These are phyloP conservation scores for Hypoxylon fragiforme DNA, from an alignment of 495 filamentous ascomycete genomes.

Conservation along the genomic window DNA sequence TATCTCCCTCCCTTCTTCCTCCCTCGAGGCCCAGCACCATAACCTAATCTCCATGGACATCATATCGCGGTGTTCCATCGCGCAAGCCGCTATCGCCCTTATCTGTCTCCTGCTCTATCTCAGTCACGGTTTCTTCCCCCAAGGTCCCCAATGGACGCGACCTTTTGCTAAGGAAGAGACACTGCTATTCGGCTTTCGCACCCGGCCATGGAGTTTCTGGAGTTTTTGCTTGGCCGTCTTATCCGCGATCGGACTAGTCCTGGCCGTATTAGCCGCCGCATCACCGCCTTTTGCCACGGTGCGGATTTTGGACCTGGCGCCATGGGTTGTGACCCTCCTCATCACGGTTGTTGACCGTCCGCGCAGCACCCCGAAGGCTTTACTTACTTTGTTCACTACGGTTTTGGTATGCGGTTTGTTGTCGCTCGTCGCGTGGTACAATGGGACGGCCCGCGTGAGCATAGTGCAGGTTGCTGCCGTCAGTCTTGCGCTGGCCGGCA, in stretches of 20 bases:
- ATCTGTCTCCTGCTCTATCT: conserved; percentile 31
- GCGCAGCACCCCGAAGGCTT: conserved; percentile 45
- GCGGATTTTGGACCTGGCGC: conserved; percentile 26
- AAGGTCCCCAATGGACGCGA: conserved; percentile 37
- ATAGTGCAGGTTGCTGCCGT: conserved; percentile 48
- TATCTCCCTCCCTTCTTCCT: conserved; percentile 15
- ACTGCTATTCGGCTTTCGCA: conserved; percentile 4
- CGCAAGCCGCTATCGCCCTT: conserved; percentile 32
- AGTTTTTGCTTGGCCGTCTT: conserved; percentile 21
- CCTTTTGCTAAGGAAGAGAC: conserved; percentile 38
- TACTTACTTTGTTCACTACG: conserved; percentile 44
- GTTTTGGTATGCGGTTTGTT: conserved; percentile 43
- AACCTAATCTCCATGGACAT: conserved; percentile 24
- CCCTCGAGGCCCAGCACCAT: not conserved
- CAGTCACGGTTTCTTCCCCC: conserved; percentile 17
- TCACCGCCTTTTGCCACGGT: conserved; percentile 19
- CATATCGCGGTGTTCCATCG: conserved; percentile 22
- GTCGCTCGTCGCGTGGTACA: conserved; percentile 38
- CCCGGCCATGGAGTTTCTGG: conserved; percentile 33
- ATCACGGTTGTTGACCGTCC: conserved; percentile 55
- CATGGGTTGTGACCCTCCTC: conserved; percentile 50
- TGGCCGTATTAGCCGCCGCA: conserved; percentile 26
- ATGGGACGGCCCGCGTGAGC: conserved; percentile 34
- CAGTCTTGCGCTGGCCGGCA: conserved; percentile 45
- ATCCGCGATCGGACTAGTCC: conserved; percentile 29